Evolutionary conservation across 106 monocot genomes (phyloP).

Genomic region (Dioscorea zingiberensis): DNA sequence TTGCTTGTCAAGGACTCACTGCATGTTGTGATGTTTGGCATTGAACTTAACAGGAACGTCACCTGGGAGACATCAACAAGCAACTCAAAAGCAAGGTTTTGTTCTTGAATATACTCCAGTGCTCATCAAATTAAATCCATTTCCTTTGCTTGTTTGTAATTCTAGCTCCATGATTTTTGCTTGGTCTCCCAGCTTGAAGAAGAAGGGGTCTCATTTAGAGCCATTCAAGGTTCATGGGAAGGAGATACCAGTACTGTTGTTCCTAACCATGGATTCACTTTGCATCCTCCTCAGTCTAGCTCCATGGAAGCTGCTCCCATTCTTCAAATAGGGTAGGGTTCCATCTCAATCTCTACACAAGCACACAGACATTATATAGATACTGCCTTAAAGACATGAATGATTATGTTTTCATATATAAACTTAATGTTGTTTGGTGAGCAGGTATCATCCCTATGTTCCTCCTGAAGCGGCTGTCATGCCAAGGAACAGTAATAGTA

Average conservation of each 20-base stretch:
- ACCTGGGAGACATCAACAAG: conserved; percentile 55
- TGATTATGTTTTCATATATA: no score
- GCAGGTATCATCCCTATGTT: conserved; percentile 51
- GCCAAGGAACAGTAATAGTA: conserved; percentile 8
- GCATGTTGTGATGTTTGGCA: no score
- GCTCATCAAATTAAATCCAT: neutral
- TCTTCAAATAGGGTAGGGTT: conserved; percentile 52
- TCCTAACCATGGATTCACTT: conserved; percentile 11
- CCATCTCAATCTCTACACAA: no score
- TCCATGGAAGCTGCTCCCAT: conserved; percentile 44
- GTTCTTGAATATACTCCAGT: neutral
- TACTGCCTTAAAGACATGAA: no score
- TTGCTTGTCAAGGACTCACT: no score
- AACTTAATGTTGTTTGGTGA: neutral
- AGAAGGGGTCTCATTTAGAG: conserved; percentile 26
- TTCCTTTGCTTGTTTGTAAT: neutral
- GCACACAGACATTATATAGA: no score
- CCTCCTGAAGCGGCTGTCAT: conserved; percentile 29
- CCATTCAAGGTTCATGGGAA: conserved; percentile 35
- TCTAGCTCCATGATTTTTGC: no score
- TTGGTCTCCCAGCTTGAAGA: conserved; percentile 30
- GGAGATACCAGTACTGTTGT: neutral
- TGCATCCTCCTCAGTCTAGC: conserved; percentile 30
- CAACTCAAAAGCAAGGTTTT: conserved; percentile 37
- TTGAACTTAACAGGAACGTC: conserved; percentile 31